Evolutionary conservation across 768 basidiomycete genomes (phyloP).

Genomic region (Trametes maxima): DNA sequence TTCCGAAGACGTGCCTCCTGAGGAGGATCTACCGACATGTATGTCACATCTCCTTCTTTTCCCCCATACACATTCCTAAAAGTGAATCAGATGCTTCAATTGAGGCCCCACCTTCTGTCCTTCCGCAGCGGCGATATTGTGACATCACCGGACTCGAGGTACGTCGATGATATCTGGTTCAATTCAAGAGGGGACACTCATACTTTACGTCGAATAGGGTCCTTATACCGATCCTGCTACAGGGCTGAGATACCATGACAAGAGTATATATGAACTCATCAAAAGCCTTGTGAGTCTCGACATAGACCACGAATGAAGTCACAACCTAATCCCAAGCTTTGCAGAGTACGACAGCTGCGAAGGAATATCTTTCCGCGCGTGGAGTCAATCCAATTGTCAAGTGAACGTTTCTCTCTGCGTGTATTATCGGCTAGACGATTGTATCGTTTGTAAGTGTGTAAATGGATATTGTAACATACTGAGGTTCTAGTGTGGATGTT

Average conservation of each 20-base stretch:
- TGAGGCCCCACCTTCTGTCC: conserved; percentile 81
- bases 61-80: not conserved
- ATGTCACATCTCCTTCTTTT: conserved; percentile 30
- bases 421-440: too few relatives aligned
- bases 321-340: not conserved
- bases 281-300: conserved; percentile 59
- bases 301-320: not conserved
- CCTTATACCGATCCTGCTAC: conserved; percentile 85
- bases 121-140: conserved; percentile 77
- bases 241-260: conserved; percentile 80
- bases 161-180: conserved; percentile 2
- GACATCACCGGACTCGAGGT: conserved; percentile 89
- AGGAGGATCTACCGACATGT: conserved; percentile 77
- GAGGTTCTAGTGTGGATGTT: too few relatives aligned
- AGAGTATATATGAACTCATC: conserved; percentile 83
- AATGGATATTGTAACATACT: too few relatives aligned
- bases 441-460: not conserved
- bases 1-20: conserved; percentile 28
- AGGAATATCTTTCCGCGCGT: conserved; percentile 71
- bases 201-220: conserved; percentile 46
- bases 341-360: conserved; percentile 69
- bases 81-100: conserved; percentile 64
- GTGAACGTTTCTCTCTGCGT: conserved; percentile 14
- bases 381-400: conserved; percentile 42
- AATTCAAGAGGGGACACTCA: not conserved